These are phyloP conservation scores for Arthrobotrys musiformis DNA, from an alignment of 2,329 filamentous ascomycete genomes.

Conservation along the genomic window DNA sequence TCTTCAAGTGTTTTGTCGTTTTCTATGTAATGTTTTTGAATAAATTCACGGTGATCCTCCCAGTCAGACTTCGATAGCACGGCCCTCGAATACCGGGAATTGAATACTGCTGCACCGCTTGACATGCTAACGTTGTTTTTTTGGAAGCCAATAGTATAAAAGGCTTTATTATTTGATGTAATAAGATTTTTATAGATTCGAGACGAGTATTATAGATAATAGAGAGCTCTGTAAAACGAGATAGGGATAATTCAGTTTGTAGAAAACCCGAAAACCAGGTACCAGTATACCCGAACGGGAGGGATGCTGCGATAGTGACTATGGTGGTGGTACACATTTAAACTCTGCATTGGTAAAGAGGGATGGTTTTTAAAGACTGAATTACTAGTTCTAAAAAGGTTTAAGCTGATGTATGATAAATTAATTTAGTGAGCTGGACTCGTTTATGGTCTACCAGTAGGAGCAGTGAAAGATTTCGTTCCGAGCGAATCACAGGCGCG, in stretches of 20 bases:
- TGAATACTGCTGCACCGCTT: slow-evolving; percentile 11
- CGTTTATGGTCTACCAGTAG: too few species aligned
- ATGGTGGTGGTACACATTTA: background rate
- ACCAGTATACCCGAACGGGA: background rate
- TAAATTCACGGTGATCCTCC: slow-evolving; percentile 14
- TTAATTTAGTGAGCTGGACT: too few species aligned
- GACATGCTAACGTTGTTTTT: background rate
- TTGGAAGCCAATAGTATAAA: background rate
- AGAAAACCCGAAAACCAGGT: background rate
- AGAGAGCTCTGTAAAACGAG: background rate
- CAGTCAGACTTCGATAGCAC: slow-evolving; percentile 2
- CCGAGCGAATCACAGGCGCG: too few species aligned
- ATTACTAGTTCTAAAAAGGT: too few species aligned
- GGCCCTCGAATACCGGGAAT: slow-evolving; percentile 16
- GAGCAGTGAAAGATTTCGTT: too few species aligned
- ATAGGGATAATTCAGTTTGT: background rate
- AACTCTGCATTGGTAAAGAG: background rate
- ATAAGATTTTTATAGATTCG: background rate
- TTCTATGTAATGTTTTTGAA: slow-evolving; percentile 19
- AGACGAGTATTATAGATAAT: background rate
- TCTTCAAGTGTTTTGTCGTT: slow-evolving; percentile 12
- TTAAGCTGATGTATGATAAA: too few species aligned
- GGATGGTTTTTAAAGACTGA: too few species aligned
- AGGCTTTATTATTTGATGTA: background rate
- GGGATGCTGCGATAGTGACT: background rate